A percentile compares a stretch with the other conserved stretches of the same genome.
Conservation (phyloP, 2,329 filamentous ascomycete genomes). For the Pyrenophora graminea region DNA sequence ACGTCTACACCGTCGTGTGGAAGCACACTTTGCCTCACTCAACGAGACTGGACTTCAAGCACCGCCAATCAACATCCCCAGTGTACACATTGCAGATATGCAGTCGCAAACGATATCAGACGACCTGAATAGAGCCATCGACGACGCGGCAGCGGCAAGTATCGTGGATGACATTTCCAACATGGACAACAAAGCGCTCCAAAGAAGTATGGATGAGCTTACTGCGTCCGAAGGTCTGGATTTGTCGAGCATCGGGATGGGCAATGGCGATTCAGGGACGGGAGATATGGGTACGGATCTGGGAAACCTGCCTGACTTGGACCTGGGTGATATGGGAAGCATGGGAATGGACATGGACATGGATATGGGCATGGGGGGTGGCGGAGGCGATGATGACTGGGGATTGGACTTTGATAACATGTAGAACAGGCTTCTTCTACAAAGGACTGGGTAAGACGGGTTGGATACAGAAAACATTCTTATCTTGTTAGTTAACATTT, state of each 20-base stretch:
- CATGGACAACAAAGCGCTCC: conserved; percentile 41
- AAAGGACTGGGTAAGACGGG: too few relatives aligned
- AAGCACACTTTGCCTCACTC: conserved; percentile 60
- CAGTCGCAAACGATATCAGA: conserved; percentile 32
- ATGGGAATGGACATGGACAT: conserved; percentile 38
- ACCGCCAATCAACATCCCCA: conserved; percentile 32
- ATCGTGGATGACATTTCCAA: conserved; percentile 37
- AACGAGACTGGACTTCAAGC: conserved; percentile 31
- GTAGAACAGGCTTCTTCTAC: conserved; percentile 19
- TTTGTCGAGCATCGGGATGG: conserved; percentile 39
- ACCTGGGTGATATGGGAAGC: conserved; percentile 36
- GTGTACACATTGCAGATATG: conserved; percentile 35
- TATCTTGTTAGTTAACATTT: too few relatives aligned
- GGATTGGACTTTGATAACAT: conserved; percentile 50
- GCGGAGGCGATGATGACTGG: conserved; percentile 45
- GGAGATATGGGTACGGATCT: conserved; percentile 30
- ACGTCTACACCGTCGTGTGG: conserved; percentile 66
- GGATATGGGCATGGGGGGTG: conserved; percentile 34
- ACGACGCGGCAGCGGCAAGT: conserved; percentile 41
- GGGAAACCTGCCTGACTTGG: conserved; percentile 34
- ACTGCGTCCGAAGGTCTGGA: conserved; percentile 33
- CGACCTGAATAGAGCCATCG: conserved; percentile 43
- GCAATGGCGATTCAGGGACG: conserved; percentile 23
- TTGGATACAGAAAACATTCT: too few relatives aligned
- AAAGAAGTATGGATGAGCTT: conserved; percentile 40